phyloP scores from a whole-genome alignment of 805 yeast species.

The Schizosaccharomyces osmophilus region DNA sequence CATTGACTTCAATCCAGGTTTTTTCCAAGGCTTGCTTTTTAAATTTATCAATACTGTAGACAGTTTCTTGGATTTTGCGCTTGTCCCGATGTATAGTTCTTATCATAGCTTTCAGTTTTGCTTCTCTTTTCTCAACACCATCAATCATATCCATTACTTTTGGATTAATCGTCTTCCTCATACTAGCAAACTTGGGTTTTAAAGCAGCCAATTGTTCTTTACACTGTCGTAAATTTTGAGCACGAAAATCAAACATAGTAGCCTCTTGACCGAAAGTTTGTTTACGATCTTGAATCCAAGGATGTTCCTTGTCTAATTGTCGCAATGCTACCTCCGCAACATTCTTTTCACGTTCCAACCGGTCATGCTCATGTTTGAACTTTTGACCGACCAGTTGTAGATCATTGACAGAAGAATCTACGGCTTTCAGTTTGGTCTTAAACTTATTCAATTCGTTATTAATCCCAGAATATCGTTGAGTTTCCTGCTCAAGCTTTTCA shows the following conservation, averaged over 20 bases:
- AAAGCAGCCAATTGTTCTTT: conserved; percentile 32
- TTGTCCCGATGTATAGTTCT: conserved; percentile 73
- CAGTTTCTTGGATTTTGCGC: conserved; percentile 68
- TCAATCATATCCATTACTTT: conserved; percentile 82
- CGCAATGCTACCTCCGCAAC: not conserved
- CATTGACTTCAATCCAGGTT: conserved; percentile 69
- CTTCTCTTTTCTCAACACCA: conserved; percentile 70
- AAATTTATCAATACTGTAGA: conserved; percentile 58
- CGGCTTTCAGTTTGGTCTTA: not conserved
- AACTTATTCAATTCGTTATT: not conserved
- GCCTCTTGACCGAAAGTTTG: conserved; percentile 16
- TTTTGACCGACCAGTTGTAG: conserved; percentile 10
- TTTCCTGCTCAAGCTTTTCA: not conserved
- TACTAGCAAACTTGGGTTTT: conserved; percentile 32
- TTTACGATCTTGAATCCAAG: conserved; percentile 50
- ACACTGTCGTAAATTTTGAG: conserved; percentile 31
- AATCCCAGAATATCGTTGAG: not conserved
- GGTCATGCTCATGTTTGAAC: conserved; percentile 2
- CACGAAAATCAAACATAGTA: conserved; percentile 13
- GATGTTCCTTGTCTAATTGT: conserved; percentile 29
- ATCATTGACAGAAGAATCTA: conserved; percentile 4
- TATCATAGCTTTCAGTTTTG: conserved; percentile 52
- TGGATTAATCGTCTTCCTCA: conserved; percentile 62
- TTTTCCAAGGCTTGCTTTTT: conserved; percentile 58
- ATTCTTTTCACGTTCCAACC: not conserved